phyloP scores from a whole-genome alignment of 2,329 filamentous ascomycete species.

The Verticillium nubilum region DNA sequence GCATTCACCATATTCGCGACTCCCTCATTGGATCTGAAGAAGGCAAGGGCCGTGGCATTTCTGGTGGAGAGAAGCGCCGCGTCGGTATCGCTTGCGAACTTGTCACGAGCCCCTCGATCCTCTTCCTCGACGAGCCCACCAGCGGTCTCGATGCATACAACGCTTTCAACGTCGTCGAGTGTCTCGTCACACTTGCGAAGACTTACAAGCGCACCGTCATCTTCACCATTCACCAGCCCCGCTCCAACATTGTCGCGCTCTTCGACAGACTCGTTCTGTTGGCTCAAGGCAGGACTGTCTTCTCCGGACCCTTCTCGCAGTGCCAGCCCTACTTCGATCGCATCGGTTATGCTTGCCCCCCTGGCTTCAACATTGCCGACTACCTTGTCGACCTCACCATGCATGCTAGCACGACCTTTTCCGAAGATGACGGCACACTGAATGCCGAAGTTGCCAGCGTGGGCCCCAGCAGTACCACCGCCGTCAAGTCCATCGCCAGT shows the following conservation, averaged over 20 bases:
- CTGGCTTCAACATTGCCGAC: conserved; percentile 98
- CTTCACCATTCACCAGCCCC: conserved; percentile 96
- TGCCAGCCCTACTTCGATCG: conserved; percentile 92
- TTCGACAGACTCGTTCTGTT: conserved; percentile 93
- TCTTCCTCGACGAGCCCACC: conserved; percentile 95
- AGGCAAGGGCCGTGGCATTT: conserved; percentile 88
- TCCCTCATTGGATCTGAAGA: conserved; percentile 96
- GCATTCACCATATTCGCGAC: conserved; percentile 89
- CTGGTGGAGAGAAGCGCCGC: conserved; percentile 91
- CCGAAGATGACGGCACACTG: conserved; percentile 52
- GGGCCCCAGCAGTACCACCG: conserved; percentile 79
- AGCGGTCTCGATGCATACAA: conserved; percentile 96
- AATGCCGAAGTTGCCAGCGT: conserved; percentile 57
- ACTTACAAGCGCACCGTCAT: conserved; percentile 96
- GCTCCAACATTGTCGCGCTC: conserved; percentile 95
- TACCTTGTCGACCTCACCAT: conserved; percentile 97
- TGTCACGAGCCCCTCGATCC: conserved; percentile 92
- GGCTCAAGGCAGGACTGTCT: conserved; percentile 84
- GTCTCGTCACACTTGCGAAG: conserved; percentile 88
- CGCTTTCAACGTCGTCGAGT: conserved; percentile 97
- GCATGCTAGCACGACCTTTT: conserved; percentile 68
- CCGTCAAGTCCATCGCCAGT: conserved; percentile 86
- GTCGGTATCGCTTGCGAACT: conserved; percentile 97
- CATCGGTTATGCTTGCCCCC: conserved; percentile 87
- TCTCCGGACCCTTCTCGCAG: conserved; percentile 81